phyloP scores from a whole-genome alignment of 148 eudicot species.

The Rhododendron ovatum region DNA sequence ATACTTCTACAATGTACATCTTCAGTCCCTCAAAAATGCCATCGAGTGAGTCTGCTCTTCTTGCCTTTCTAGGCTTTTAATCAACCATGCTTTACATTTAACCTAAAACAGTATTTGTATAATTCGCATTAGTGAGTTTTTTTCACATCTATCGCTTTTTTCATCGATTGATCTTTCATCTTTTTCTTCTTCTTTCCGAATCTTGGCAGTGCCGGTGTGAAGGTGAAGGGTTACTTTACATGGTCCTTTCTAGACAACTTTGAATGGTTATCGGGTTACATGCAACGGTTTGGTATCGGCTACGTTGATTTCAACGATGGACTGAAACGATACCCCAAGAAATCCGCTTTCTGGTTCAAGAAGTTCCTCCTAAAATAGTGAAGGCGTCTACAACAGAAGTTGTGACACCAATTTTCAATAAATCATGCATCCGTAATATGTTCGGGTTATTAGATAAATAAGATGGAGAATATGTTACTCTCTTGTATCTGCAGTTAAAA shows the following conservation, averaged over 20 bases:
- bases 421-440: neutral
- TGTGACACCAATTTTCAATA: neutral
- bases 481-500: neutral
- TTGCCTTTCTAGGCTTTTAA: neutral
- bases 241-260: conserved; percentile 1
- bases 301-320: neutral
- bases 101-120: neutral
- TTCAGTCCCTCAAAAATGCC: neutral
- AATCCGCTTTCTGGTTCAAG: neutral
- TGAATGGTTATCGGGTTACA: neutral
- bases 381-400: too few relatives aligned
- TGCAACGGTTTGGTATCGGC: neutral
- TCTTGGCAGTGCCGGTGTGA: neutral
- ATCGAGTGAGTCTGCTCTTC: neutral
- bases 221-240: neutral
- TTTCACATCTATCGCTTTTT: neutral
- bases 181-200: neutral
- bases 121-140: neutral
- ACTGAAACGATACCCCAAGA: neutral
- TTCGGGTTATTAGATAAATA: neutral
- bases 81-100: neutral
- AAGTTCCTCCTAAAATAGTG: neutral
- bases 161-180: neutral
- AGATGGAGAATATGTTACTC: neutral
- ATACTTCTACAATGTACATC: neutral